Evolutionary conservation across 352 stramenopile genomes (phyloP), one percentile per base, ranked within the genome.

Genomic region (Phytophthora meadii): DNA sequence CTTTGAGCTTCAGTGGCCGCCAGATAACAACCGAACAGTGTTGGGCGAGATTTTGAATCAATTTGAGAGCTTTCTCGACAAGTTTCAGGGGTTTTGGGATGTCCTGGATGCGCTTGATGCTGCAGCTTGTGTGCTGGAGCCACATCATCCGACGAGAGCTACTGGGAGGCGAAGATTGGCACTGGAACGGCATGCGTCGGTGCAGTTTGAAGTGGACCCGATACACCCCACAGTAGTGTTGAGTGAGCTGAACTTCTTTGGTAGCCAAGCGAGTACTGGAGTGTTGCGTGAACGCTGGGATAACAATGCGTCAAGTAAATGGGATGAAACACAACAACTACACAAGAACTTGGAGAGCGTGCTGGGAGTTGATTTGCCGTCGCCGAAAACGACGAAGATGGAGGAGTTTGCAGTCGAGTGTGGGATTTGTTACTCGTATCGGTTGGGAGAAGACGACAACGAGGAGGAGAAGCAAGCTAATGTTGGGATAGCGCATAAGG

Each of bases 381-480:
- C 79, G 5, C 86, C 82, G 3, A 76, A 62, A 46, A 76, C 70
- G 9, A 74, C 70, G 9, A 76, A 77, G 27, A 45, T 59, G 0
- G 81, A 94, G 5, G 81, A 93, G 41, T 95, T 96, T 60, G 81
- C 81, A 3, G 55, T 89, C 15, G 90, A 97, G 66, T 97, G 90
- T 47, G 90, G 90, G 37, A 96, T 97, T 61, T 97, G 90, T 72
- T 97, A 97, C 63, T 87, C 73, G 60, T 96, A 96, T 50, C 82
- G 85, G 0, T 65, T 91, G 10, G 80, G 91, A 3, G 48, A 70
- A 3, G 68, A 66, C 3, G 52, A 62, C 5, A 19, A 7, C 14
- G 14, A 62, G 12, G 27, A 65, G 42, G n/a, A 3, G 3, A 37
- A 66, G n/a, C 15, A 51, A 45, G 54, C n/a, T 7, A 19, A 28